phyloP scores from a whole-genome alignment of 2,329 filamentous ascomycete genomes.

The Ophiostoma ips region DNA sequence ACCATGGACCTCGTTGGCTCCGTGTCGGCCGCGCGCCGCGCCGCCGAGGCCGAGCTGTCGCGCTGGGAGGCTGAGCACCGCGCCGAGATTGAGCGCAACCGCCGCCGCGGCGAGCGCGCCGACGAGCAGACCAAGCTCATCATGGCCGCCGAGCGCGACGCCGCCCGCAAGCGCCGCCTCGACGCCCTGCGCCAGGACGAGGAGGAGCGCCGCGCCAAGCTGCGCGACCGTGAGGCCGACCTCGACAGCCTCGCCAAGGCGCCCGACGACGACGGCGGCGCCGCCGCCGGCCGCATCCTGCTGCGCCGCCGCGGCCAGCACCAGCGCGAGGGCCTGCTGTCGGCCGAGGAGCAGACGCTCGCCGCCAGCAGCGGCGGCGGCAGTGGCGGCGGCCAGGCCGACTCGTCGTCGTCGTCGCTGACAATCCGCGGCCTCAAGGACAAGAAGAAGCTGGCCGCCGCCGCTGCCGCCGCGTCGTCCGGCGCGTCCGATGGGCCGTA shows the following conservation, averaged over 20 bases:
- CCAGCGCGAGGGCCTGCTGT: constrained; percentile 20
- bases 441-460: constrained; percentile 25
- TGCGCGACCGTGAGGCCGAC: constrained; percentile 52
- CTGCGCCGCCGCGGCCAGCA: constrained; percentile 59
- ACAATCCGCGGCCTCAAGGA: constrained; percentile 73
- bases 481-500: constrained; percentile 68
- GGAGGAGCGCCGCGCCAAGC: constrained; percentile 50
- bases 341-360: constrained; percentile 27
- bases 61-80: constrained; percentile 63
- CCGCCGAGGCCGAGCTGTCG: constrained; percentile 36
- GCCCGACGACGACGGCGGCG: constrained; percentile 25
- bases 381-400: constrained; percentile 7
- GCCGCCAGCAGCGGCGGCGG: constrained; percentile 10
- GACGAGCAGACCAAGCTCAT: constrained; percentile 38
- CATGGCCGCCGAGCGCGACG: constrained; percentile 53
- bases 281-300: constrained; percentile 42
- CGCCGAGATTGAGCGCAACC: constrained; percentile 51
- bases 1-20: constrained; percentile 67
- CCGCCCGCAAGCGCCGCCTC: constrained; percentile 46
- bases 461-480: constrained; percentile 29
- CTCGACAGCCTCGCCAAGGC: constrained; percentile 56
- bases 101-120: constrained; percentile 34
- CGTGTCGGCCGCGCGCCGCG: constrained; percentile 37
- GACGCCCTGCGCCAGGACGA: constrained; percentile 55
- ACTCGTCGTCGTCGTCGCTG: constrained; percentile 19